Evolutionary conservation across 1,139 yeast genomes (phyloP).

Genomic region (Geotrichum candidum): DNA sequence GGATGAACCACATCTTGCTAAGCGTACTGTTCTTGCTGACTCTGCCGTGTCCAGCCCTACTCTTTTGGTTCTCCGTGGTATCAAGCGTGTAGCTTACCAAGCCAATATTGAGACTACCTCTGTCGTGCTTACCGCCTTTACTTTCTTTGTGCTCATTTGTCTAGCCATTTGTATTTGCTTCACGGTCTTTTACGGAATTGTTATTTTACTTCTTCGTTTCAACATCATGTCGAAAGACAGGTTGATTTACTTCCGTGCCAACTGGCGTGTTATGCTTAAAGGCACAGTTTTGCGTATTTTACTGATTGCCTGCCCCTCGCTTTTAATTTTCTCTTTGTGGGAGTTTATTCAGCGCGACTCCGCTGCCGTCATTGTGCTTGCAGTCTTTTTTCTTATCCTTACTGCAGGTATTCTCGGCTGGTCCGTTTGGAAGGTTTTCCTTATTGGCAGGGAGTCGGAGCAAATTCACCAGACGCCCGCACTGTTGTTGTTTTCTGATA

Average conservation of each 20-base stretch:
- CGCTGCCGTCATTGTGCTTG: slow-evolving; percentile 75
- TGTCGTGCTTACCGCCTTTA: slow-evolving; percentile 77
- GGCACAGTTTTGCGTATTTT: slow-evolving; percentile 82
- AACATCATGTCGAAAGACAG: slow-evolving; percentile 12
- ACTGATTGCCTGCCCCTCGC: slow-evolving; percentile 53
- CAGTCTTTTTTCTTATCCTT: slow-evolving; percentile 60
- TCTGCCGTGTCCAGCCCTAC: slow-evolving; percentile 23
- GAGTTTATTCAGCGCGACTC: slow-evolving; percentile 82
- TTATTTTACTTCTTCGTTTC: slow-evolving; percentile 19
- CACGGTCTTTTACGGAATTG: slow-evolving; percentile 22
- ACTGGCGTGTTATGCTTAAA: slow-evolving; percentile 73
- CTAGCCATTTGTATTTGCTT: slow-evolving; percentile 30
- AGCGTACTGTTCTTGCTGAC: slow-evolving; percentile 7
- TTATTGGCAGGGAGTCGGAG: slow-evolving; percentile 65
- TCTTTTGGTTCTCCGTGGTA: slow-evolving; percentile 66
- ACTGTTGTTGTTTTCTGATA: slow-evolving; percentile 78
- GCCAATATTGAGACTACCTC: slow-evolving; percentile 82
- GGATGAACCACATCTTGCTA: neutral
- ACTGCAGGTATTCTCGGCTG: slow-evolving; percentile 56
- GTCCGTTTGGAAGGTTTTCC: slow-evolving; percentile 64
- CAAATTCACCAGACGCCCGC: slow-evolving; percentile 82
- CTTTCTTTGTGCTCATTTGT: slow-evolving; percentile 70
- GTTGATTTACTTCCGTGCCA: slow-evolving; percentile 59
- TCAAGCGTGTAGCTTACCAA: slow-evolving; percentile 83
- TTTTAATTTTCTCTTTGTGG: slow-evolving; percentile 79